Percentiles rank a stretch among this genome's conserved stretches.
These are phyloP conservation scores for Mallotus nudiflorus DNA, from an alignment of 345 rosid species.

Conservation along the genomic window DNA sequence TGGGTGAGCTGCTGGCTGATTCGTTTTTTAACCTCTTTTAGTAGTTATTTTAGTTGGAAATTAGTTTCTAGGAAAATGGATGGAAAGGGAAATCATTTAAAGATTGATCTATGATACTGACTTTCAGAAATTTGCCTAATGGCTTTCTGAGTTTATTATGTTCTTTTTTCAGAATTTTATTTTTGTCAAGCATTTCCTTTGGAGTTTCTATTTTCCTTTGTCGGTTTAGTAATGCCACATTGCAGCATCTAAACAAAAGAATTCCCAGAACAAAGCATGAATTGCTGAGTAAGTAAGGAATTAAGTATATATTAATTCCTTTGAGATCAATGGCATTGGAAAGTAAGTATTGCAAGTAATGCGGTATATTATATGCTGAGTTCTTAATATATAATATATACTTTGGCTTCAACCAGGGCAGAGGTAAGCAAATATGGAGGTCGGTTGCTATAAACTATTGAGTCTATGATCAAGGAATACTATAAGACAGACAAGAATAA, in stretches of 20 bases:
- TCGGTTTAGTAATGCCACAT: conserved; percentile 66
- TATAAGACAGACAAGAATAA: conserved; percentile 47
- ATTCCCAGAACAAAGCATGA: conserved; percentile 88
- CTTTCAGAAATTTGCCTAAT: neutral
- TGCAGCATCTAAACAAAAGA: conserved; percentile 71
- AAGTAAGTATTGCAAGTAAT: conserved; percentile 60
- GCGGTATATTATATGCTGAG: neutral
- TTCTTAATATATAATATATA: neutral
- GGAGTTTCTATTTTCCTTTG: conserved; percentile 1
- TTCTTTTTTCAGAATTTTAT: neutral
- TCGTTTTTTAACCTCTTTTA: neutral
- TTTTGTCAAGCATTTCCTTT: neutral
- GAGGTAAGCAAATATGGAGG: conserved; percentile 78
- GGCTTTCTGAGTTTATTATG: neutral
- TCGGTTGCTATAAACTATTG: conserved; percentile 76
- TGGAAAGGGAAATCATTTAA: neutral
- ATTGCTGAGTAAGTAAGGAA: no score
- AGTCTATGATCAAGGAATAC: conserved; percentile 61
- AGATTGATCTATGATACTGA: neutral
- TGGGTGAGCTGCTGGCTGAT: conserved; percentile 47
- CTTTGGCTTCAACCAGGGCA: conserved; percentile 46
- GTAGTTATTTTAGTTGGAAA: neutral
- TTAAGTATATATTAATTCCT: no score
- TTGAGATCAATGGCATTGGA: conserved; percentile 89
- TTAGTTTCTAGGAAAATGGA: neutral